Evolutionary conservation across 1,284 basidiomycete genomes (phyloP).

Genomic region (Volvariella surrecta): DNA sequence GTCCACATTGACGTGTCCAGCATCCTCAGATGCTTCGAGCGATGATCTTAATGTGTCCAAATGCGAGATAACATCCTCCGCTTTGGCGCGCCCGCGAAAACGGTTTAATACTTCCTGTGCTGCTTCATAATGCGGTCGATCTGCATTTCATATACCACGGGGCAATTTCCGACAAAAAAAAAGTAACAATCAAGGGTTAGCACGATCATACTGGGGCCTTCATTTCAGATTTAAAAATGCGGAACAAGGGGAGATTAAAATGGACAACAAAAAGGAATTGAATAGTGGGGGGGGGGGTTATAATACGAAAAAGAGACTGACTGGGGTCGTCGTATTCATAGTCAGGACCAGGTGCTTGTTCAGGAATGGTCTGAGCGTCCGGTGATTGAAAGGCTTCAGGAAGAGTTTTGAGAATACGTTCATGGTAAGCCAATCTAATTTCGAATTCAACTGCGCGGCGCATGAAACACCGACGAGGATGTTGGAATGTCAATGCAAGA

Average conservation of each 20-base stretch:
- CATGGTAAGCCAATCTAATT: slow-evolving; percentile 88
- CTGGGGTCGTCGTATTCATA: slow-evolving; percentile 80
- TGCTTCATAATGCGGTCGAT: slow-evolving; percentile 71
- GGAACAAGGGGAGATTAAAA: no score
- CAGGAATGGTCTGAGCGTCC: slow-evolving; percentile 58
- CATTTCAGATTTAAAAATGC: no score
- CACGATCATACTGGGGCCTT: no score
- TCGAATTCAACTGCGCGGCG: slow-evolving; percentile 87
- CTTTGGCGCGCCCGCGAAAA: slow-evolving; percentile 69
- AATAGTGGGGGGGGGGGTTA: not conserved
- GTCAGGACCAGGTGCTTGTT: slow-evolving; percentile 73
- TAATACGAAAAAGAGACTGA: slow-evolving; percentile 22
- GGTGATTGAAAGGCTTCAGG: slow-evolving; percentile 72
- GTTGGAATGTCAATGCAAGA: slow-evolving; percentile 57
- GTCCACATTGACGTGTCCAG: slow-evolving; percentile 51
- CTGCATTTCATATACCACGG: slow-evolving; percentile 30
- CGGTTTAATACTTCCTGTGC: slow-evolving; percentile 77
- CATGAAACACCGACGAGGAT: slow-evolving; percentile 86
- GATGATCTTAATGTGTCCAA: slow-evolving; percentile 63
- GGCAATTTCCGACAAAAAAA: no score
- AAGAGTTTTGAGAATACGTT: slow-evolving; percentile 85
- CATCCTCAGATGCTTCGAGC: slow-evolving; percentile 47
- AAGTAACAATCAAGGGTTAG: no score
- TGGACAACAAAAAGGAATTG: no score
- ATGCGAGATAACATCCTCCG: slow-evolving; percentile 73